Evolutionary conservation across 441 rosid species (phyloP).

Genomic region (Pelargonium citronellum): DNA sequence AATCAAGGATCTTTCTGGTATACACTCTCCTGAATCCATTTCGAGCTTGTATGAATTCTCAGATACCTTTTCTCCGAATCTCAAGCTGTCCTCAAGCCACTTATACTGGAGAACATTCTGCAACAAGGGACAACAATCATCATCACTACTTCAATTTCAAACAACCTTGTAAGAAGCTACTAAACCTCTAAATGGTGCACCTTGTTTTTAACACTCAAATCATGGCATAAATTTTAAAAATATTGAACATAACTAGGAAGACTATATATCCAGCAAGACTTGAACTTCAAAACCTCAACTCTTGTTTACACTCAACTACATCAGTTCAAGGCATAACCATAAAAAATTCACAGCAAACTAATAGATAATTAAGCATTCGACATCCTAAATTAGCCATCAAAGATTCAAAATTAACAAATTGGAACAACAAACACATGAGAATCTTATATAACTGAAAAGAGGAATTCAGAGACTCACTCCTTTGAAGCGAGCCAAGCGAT

Average conservation of each 20-base stretch:
- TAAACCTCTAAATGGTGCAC: not conserved
- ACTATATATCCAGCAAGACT: too few relatives aligned
- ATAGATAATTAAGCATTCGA: not conserved
- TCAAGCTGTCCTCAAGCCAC: slow-evolving; percentile 84
- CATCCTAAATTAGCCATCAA: not conserved
- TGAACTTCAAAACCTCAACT: not conserved
- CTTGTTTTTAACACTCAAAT: too few relatives aligned
- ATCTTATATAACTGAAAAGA: not conserved
- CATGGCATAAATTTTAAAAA: too few relatives aligned
- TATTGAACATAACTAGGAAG: too few relatives aligned
- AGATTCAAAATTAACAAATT: not conserved
- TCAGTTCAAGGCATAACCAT: slow-evolving; percentile 1
- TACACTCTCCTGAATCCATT: slow-evolving; percentile 26
- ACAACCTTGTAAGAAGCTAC: not conserved
- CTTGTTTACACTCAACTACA: not conserved
- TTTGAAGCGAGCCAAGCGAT: slow-evolving; percentile 40
- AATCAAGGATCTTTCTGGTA: slow-evolving; percentile 26
- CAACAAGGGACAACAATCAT: slow-evolving; percentile 14
- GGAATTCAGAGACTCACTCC: slow-evolving; percentile 43
- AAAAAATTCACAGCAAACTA: not conserved
- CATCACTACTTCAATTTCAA: slow-evolving; percentile 1
- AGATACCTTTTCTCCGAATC: slow-evolving; percentile 52
- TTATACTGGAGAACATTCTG: slow-evolving; percentile 61
- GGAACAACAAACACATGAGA: not conserved
- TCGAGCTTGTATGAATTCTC: slow-evolving; percentile 54